Base-by-base conservation (phyloP, 345 rosid genomes). In the Angophora floribunda region DNA sequence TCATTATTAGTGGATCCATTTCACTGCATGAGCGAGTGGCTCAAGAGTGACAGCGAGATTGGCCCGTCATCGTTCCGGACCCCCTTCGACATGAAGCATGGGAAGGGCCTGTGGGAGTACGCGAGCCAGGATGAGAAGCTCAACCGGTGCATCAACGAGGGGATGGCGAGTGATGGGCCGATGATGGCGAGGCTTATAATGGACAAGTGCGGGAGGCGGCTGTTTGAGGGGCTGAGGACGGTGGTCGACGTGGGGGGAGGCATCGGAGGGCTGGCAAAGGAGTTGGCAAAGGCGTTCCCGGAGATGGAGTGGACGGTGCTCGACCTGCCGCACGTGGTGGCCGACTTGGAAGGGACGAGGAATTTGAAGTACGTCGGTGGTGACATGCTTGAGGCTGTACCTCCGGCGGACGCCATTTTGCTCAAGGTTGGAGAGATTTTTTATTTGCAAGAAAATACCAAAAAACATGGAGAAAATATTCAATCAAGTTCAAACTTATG, bases 201-300 rank as follows among this genome's bases (percentile, higher is more conserved):
- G 36, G 61, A 79, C 24, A 90, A 92, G 30, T 85, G 89, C 17
- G 32, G 52, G 3, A 90, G 85, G 78, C 85, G n/a, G 3, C 89
- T 92, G 24, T 91, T 94, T 24, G 86, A 91, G 45, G 93, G 93
- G n/a, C 67, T 92, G 88, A 88, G 57, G 11, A 87, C 93, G 16
- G 8, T 89, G 82, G 92, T 91, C 28, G 94, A 92, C 67, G 94
- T 93, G 4, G 95, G 93, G 2, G 94, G 93, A 50, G 94, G 94
- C 53, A 92, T 86, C 0, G 93, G 95, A 86, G 88, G 90, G 15
- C 28, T 93, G 85, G 91, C 93, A 47, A 87, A 59, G 90, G 79
- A 85, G 51, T 52, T 92, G n/a, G 87, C 93, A n/a, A 85, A 90
- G 21, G 90, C 82, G 9, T 91, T 89, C 53, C 94, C 93, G 8